A percentile compares a stretch with the other conserved stretches of the same genome.
Evolutionary conservation across 768 basidiomycete genomes (phyloP).

Genomic region (Kwoniella newhampshirensis): DNA sequence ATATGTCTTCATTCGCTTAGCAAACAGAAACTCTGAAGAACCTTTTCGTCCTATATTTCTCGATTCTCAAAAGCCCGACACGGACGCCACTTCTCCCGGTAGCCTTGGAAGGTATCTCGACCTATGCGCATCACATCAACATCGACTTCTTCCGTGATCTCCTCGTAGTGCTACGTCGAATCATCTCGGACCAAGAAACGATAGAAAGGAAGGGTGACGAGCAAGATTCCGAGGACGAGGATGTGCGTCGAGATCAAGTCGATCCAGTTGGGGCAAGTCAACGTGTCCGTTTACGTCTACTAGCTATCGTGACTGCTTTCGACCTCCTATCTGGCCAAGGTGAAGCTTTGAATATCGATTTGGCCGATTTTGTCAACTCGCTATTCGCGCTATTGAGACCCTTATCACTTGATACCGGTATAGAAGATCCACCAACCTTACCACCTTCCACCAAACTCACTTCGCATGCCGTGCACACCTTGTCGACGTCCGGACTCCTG

Average conservation of each 20-base stretch:
- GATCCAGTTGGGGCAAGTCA: slow-evolving; percentile 52
- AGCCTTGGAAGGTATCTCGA: slow-evolving; percentile 86
- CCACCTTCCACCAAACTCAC: slow-evolving; percentile 13
- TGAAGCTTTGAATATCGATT: slow-evolving; percentile 96
- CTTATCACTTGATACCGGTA: slow-evolving; percentile 65
- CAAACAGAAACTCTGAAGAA: slow-evolving; percentile 98
- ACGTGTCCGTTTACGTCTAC: slow-evolving; percentile 59
- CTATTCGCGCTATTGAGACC: slow-evolving; percentile 80
- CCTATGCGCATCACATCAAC: slow-evolving; percentile 94
- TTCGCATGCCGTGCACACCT: slow-evolving; percentile 25
- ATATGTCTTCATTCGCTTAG: slow-evolving; percentile 42
- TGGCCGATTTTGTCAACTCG: slow-evolving; percentile 78
- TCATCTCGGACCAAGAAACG: slow-evolving; percentile 60
- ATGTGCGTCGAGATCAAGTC: slow-evolving; percentile 30
- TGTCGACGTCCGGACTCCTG: slow-evolving; percentile 61
- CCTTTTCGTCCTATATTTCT: slow-evolving; percentile 94
- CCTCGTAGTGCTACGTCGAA: slow-evolving; percentile 75
- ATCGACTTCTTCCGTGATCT: slow-evolving; percentile 98
- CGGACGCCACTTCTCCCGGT: slow-evolving; percentile 75
- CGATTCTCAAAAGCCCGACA: slow-evolving; percentile 80
- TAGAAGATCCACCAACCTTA: slow-evolving; percentile 60
- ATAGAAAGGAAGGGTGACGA: slow-evolving; percentile 27
- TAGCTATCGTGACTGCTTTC: slow-evolving; percentile 94
- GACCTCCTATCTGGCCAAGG: slow-evolving; percentile 96
- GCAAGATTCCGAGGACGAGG: slow-evolving; percentile 53